A percentile compares a stretch with the other conserved stretches of the same genome.
phyloP scores from a whole-genome alignment of 345 rosid genomes.

The Eucalyptus sp. region DNA sequence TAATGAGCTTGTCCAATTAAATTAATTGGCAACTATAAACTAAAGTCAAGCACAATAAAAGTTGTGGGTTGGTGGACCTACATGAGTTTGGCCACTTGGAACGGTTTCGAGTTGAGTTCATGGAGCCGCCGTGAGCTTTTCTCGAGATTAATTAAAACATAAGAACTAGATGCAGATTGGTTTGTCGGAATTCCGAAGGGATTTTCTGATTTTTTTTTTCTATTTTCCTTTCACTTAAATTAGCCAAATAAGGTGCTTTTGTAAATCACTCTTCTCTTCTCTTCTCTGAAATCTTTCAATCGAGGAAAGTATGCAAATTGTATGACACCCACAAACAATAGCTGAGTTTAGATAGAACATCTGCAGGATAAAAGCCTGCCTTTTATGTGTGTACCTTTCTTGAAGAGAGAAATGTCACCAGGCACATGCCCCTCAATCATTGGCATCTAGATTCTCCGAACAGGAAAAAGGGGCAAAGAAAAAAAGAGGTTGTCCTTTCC shows the following conservation, averaged over 20 bases:
- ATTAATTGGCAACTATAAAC: background rate
- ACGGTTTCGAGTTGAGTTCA: background rate
- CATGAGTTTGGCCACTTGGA: background rate
- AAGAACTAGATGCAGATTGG: background rate
- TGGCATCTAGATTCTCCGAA: background rate
- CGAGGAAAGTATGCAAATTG: background rate
- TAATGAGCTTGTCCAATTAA: background rate
- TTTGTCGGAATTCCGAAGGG: background rate
- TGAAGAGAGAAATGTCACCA: background rate
- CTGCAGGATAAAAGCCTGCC: background rate
- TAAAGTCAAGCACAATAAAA: background rate
- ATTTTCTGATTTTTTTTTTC: background rate
- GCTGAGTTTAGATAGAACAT: background rate
- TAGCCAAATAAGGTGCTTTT: background rate
- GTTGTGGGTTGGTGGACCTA: background rate
- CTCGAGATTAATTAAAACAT: background rate
- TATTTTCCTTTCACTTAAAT: background rate
- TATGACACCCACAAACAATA: background rate
- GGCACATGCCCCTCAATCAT: background rate
- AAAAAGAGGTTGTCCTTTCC: background rate
- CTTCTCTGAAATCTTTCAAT: background rate
- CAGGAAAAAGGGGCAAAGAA: background rate
- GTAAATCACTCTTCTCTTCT: background rate
- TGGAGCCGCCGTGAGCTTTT: background rate
- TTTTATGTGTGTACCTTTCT: background rate